phyloP scores from a whole-genome alignment of 352 stramenopile genomes.

The Phytophthora pisi region DNA sequence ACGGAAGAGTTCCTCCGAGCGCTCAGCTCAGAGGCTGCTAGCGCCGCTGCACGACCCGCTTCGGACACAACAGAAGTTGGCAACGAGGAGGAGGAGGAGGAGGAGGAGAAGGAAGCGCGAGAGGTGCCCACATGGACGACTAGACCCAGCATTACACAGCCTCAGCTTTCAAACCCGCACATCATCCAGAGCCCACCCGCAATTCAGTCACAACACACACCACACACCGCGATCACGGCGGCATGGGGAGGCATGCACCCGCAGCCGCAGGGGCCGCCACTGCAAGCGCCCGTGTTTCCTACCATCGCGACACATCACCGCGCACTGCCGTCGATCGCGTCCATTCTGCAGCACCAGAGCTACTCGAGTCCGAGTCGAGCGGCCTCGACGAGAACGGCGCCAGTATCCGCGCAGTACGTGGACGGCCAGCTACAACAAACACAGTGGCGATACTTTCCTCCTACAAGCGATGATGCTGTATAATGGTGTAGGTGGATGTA shows the following conservation, averaged over 20 bases:
- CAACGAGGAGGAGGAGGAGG: slow-evolving; percentile 22
- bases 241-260: slow-evolving; percentile 6
- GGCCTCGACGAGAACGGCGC: slow-evolving; percentile 23
- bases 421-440: slow-evolving; percentile 13
- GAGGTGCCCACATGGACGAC: slow-evolving; percentile 14
- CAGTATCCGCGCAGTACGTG: background rate
- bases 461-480: slow-evolving; percentile 21
- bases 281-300: slow-evolving; percentile 18
- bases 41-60: background rate
- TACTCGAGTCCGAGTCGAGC: slow-evolving; percentile 42
- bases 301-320: slow-evolving; percentile 36
- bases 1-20: slow-evolving; percentile 32
- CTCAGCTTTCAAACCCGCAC: slow-evolving; percentile 1
- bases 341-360: slow-evolving; percentile 47
- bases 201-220: background rate
- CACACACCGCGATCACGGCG: background rate
- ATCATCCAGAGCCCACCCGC: slow-evolving; percentile 1
- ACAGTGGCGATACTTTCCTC: slow-evolving; percentile 36
- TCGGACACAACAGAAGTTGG: slow-evolving; percentile 1
- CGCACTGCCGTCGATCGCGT: slow-evolving; percentile 44
- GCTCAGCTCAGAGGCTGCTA: slow-evolving; percentile 23
- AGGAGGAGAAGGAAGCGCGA: slow-evolving; percentile 25
- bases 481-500: background rate
- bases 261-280: background rate
- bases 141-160: slow-evolving; percentile 24